These are phyloP conservation scores for Mycotypha africana DNA, from an alignment of 371 early-diverging fungal species.

Conservation along the genomic window DNA sequence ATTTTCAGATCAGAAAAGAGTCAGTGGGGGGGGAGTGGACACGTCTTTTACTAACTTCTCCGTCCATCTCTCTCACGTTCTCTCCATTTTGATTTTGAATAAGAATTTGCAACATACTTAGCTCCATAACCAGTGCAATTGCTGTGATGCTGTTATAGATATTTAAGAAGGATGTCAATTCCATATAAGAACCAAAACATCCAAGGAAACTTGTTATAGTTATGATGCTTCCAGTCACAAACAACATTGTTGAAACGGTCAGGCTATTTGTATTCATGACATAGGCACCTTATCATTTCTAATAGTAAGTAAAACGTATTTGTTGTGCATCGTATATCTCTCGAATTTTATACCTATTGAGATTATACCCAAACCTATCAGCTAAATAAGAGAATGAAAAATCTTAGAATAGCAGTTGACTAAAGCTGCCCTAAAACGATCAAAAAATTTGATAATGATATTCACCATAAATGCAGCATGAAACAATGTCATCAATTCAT, in stretches of 20 bases:
- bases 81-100: neutral
- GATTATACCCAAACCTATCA: constrained; percentile 16
- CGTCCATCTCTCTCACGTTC: too few species aligned
- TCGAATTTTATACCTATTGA: constrained; percentile 23
- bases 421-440: too few species aligned
- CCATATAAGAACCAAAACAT: constrained; percentile 30
- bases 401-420: too few species aligned
- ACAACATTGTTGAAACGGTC: constrained; percentile 10
- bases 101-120: constrained; percentile 15
- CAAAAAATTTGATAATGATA: too few species aligned
- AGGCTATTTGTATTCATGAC: too few species aligned
- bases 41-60: too few species aligned
- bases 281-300: constrained; percentile 25
- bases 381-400: too few species aligned
- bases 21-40: neutral
- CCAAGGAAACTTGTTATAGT: constrained; percentile 26
- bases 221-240: constrained; percentile 21
- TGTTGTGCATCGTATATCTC: constrained; percentile 4
- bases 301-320: too few species aligned
- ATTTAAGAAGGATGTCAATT: constrained; percentile 29
- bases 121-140: constrained; percentile 21
- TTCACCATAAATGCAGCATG: too few species aligned
- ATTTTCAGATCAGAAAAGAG: neutral
- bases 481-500: constrained; percentile 13
- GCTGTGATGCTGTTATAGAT: constrained; percentile 26